These are phyloP conservation scores for Bonia amplexicaulis DNA, from an alignment of 176 grass and related monocot species.

Conservation along the genomic window DNA sequence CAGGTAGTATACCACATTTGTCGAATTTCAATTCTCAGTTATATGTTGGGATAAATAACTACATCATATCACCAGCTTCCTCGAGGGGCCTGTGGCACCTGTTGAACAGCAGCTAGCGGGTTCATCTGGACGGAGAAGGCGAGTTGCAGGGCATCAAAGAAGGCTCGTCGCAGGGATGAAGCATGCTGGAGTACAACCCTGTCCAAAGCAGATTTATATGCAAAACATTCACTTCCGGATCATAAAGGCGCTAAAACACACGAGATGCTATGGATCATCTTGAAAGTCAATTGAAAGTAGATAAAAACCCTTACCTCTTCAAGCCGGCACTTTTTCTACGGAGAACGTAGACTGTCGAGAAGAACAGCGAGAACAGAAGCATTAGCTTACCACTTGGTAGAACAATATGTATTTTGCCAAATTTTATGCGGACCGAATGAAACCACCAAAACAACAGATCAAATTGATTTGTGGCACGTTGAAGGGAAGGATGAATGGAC, in stretches of 20 bases:
- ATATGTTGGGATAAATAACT: slow-evolving; percentile 1
- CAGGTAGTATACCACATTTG: background rate
- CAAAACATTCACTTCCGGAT: background rate
- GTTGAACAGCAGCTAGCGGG: slow-evolving; percentile 80
- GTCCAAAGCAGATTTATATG: slow-evolving; percentile 1
- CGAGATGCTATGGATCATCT: background rate
- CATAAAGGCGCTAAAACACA: background rate
- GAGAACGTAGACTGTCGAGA: slow-evolving; percentile 53
- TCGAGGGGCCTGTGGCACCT: slow-evolving; percentile 52
- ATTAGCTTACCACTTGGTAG: slow-evolving; percentile 58
- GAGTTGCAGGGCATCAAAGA: slow-evolving; percentile 63
- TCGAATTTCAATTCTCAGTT: background rate
- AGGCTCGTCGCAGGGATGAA: slow-evolving; percentile 47
- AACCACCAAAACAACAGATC: slow-evolving; percentile 77
- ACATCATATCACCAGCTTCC: slow-evolving; percentile 40
- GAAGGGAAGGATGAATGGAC: slow-evolving; percentile 34
- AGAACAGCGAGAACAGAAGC: slow-evolving; percentile 56
- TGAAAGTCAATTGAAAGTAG: background rate
- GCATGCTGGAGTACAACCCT: slow-evolving; percentile 33
- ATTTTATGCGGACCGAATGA: slow-evolving; percentile 52
- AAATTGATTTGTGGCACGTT: slow-evolving; percentile 31
- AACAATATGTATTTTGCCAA: slow-evolving; percentile 63
- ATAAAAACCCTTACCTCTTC: slow-evolving; percentile 49
- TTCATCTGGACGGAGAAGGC: slow-evolving; percentile 93
- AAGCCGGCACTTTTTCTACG: slow-evolving; percentile 46